Evolutionary conservation across 2,329 filamentous ascomycete genomes (phyloP).

Genomic region (Aspergillus costaricaensis): DNA sequence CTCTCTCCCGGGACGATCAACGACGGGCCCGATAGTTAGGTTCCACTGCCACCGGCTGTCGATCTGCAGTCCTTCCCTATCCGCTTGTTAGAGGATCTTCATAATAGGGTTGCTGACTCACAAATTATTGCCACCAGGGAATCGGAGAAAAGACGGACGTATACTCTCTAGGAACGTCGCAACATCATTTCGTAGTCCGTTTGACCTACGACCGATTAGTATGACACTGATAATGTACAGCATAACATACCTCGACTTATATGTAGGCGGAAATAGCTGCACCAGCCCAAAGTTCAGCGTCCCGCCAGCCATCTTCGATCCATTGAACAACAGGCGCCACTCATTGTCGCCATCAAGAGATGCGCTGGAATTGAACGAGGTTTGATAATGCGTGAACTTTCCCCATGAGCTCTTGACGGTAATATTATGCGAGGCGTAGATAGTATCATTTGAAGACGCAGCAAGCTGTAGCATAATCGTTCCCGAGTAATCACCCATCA

Average conservation of each 20-base stretch:
- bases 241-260: constrained; percentile 18
- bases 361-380: constrained; percentile 25
- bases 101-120: constrained; percentile 15
- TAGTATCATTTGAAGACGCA: constrained; percentile 24
- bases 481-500: constrained; percentile 33
- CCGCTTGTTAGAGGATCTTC: not conserved
- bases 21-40: constrained; percentile 44
- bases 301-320: constrained; percentile 21
- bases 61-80: constrained; percentile 31
- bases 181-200: constrained; percentile 61
- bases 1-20: constrained; percentile 55
- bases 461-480: constrained; percentile 29
- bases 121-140: constrained; percentile 68
- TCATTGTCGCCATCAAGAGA: constrained; percentile 31
- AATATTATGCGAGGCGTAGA: constrained; percentile 31
- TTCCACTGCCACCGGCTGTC: constrained; percentile 45
- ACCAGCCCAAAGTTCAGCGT: constrained; percentile 30
- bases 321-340: constrained; percentile 32
- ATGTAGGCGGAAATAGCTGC: constrained; percentile 32
- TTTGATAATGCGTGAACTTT: constrained; percentile 25
- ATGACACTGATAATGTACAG: not conserved
- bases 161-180: constrained; percentile 55
- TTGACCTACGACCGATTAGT: constrained; percentile 32
- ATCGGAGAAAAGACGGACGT: constrained; percentile 61
- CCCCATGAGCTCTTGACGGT: constrained; percentile 25